Conservation (phyloP, 2,329 filamentous ascomycete species). For the Talaromyces sp. region DNA sequence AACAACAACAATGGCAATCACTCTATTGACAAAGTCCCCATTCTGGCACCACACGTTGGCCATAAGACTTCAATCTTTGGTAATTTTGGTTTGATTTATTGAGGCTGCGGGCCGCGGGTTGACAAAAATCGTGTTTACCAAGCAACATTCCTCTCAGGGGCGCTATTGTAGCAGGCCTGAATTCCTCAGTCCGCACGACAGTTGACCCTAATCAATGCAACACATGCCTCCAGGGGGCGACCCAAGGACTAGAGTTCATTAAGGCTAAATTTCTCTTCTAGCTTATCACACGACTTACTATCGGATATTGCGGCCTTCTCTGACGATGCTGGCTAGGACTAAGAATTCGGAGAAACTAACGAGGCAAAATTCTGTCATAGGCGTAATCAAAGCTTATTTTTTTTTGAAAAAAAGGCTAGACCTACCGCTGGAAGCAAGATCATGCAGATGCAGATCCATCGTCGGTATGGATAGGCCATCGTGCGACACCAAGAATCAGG, state of each 20-base stretch:
- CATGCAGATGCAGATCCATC: background rate
- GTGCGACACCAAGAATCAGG: background rate
- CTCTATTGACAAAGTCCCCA: background rate
- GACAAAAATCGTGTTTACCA: background rate
- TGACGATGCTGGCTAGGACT: background rate
- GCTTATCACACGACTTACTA: background rate
- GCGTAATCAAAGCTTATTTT: background rate
- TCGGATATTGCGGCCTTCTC: background rate
- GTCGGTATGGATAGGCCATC: background rate
- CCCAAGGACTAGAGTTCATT: background rate
- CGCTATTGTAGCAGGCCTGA: background rate
- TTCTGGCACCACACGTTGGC: background rate
- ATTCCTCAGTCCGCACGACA: slow-evolving; percentile 8
- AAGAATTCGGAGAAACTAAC: background rate
- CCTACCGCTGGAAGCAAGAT: background rate
- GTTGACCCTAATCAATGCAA: background rate
- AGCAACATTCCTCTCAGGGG: slow-evolving; percentile 9
- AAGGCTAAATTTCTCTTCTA: background rate
- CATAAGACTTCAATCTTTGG: background rate
- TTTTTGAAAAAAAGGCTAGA: background rate
- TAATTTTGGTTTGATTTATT: background rate
- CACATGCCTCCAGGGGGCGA: background rate
- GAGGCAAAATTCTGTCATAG: background rate
- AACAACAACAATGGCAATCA: background rate
- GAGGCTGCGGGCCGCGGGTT: background rate